These are phyloP conservation scores for Parmelia sp. DNA, from an alignment of 495 filamentous ascomycete genomes.

Conservation along the genomic window DNA sequence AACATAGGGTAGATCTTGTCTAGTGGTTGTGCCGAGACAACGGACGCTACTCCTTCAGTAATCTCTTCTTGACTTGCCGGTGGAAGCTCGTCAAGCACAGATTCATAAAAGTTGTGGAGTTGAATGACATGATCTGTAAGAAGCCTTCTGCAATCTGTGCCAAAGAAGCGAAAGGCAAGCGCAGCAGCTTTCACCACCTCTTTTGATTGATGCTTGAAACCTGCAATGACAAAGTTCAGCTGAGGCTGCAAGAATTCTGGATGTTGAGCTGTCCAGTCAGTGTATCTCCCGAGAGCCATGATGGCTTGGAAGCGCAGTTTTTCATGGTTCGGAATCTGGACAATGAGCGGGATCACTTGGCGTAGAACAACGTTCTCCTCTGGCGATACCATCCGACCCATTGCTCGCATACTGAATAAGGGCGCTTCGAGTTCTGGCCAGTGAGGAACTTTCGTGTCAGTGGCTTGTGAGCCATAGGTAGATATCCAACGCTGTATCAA, in stretches of 20 bases:
- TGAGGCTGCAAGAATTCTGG: conserved; percentile 86
- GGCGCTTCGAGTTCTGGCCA: conserved; percentile 97
- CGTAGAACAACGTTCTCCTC: conserved; percentile 80
- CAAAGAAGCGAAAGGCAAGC: conserved; percentile 93
- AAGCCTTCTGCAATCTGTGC: conserved; percentile 82
- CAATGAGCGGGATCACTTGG: conserved; percentile 83
- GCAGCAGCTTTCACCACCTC: conserved; percentile 89
- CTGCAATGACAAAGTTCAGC: conserved; percentile 86
- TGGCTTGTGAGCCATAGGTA: conserved; percentile 69
- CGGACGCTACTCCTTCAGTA: conserved; percentile 86
- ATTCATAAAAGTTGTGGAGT: conserved; percentile 86
- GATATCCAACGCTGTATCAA: conserved; percentile 82
- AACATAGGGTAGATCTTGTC: conserved; percentile 73
- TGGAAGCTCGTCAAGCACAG: conserved; percentile 76
- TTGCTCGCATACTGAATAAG: conserved; percentile 88
- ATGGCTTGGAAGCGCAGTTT: conserved; percentile 95
- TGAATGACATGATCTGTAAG: conserved; percentile 72
- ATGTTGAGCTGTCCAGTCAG: conserved; percentile 93
- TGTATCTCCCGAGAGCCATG: conserved; percentile 94
- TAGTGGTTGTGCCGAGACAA: conserved; percentile 77
- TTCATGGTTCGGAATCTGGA: conserved; percentile 91
- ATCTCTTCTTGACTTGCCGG: conserved; percentile 86
- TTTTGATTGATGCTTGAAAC: conserved; percentile 75
- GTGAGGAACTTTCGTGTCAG: conserved; percentile 68
- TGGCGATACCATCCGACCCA: conserved; percentile 93